Conservation (phyloP, 495 filamentous ascomycete species). For the Tuber microsphaerosporum region DNA sequence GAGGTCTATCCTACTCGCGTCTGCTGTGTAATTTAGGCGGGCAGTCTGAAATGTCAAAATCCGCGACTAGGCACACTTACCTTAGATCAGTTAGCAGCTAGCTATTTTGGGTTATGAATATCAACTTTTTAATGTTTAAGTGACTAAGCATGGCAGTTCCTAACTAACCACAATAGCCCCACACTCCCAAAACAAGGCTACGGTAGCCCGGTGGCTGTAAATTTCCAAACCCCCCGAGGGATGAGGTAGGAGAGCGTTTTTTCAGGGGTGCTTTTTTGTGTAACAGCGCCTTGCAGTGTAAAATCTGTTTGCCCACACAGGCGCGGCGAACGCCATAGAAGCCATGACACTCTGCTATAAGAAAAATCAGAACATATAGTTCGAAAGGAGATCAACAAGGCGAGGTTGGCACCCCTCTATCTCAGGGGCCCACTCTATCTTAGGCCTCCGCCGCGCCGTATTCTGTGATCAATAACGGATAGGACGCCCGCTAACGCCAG, state of each 20-base stretch:
- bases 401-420: neutral
- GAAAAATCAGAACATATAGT: neutral
- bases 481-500: neutral
- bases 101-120: no score
- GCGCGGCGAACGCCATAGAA: neutral
- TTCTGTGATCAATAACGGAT: no score
- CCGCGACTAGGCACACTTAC: no score
- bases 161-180: no score
- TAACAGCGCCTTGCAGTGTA: neutral
- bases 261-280: neutral
- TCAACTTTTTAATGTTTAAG: no score
- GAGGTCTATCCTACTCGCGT: neutral
- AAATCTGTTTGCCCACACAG: neutral
- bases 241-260: neutral
- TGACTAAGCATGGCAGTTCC: no score
- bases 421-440: neutral
- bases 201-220: no score
- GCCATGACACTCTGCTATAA: neutral
- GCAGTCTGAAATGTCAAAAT: neutral
- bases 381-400: neutral
- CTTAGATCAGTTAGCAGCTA: no score
- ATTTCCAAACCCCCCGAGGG: no score
- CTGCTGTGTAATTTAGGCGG: neutral
- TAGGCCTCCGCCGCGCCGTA: neutral
- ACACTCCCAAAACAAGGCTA: no score